phyloP scores from a whole-genome alignment of 768 basidiomycete genomes.

The Pleurotus platypus region DNA sequence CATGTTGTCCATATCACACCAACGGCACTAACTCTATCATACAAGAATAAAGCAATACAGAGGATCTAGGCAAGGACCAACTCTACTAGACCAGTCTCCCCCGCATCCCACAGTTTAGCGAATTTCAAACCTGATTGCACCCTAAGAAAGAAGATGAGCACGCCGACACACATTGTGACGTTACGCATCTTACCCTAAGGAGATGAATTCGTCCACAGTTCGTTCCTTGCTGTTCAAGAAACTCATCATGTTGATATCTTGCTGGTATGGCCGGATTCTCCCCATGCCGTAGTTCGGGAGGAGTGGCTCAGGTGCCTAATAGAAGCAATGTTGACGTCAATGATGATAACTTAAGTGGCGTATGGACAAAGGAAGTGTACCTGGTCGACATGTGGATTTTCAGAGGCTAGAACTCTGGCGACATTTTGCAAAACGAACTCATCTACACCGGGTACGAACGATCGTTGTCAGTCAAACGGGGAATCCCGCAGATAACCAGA shows the following conservation, averaged over 20 bases:
- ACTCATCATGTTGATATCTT: conserved; percentile 45
- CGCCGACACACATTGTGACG: background rate
- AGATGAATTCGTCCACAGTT: conserved; percentile 33
- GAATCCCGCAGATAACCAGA: no score
- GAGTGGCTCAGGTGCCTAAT: conserved; percentile 39
- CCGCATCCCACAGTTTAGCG: conserved; percentile 32
- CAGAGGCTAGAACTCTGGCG: conserved; percentile 7
- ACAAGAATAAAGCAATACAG: no score
- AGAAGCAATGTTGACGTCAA: background rate
- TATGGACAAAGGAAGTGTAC: background rate
- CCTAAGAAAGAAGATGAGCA: background rate
- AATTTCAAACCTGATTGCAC: conserved; percentile 27
- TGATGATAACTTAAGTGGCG: no score
- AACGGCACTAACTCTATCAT: no score
- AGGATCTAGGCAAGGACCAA: conserved; percentile 13
- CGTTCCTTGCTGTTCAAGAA: conserved; percentile 40
- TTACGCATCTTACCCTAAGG: conserved; percentile 22
- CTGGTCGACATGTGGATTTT: conserved; percentile 1
- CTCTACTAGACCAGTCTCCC: conserved; percentile 30
- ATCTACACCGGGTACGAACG: conserved; percentile 17
- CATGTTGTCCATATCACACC: no score
- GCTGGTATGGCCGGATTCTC: conserved; percentile 33
- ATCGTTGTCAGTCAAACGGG: no score
- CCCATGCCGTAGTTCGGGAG: conserved; percentile 46
- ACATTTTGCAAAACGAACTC: conserved; percentile 32